phyloP scores from a whole-genome alignment of 2,329 filamentous ascomycete genomes.

The Massarina eburnea region DNA sequence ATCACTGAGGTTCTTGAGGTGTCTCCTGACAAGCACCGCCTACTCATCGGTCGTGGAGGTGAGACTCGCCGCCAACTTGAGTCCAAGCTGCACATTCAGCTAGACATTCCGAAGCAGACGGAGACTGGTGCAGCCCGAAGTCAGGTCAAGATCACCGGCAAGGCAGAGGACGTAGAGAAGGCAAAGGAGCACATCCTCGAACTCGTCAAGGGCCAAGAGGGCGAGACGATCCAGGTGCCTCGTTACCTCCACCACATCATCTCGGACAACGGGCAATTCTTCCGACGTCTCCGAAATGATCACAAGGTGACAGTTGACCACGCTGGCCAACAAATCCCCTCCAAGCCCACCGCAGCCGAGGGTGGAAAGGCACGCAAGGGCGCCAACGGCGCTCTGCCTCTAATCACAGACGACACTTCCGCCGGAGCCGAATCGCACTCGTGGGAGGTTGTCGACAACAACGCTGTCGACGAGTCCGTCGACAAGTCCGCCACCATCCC shows the following conservation, averaged over 20 bases:
- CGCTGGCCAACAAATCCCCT: constrained; percentile 73
- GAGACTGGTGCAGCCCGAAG: constrained; percentile 71
- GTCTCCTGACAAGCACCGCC: constrained; percentile 83
- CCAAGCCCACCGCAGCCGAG: constrained; percentile 62
- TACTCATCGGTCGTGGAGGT: constrained; percentile 88
- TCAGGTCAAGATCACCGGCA: constrained; percentile 82
- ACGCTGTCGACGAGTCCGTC: constrained; percentile 54
- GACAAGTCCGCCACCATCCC: constrained; percentile 65
- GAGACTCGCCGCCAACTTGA: constrained; percentile 85
- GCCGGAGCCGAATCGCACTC: constrained; percentile 67
- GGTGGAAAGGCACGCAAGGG: constrained; percentile 51
- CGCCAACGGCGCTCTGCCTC: constrained; percentile 69
- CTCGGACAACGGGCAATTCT: constrained; percentile 87
- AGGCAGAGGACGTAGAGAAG: constrained; percentile 75
- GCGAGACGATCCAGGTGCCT: constrained; percentile 84
- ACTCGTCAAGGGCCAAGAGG: constrained; percentile 81
- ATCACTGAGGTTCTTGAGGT: constrained; percentile 78
- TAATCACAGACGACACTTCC: constrained; percentile 81
- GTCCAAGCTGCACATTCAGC: constrained; percentile 77
- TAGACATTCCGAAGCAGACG: constrained; percentile 85
- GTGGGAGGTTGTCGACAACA: constrained; percentile 78
- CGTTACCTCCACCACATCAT: constrained; percentile 80
- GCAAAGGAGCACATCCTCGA: constrained; percentile 82
- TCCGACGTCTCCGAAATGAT: constrained; percentile 85
- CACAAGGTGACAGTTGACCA: constrained; percentile 91